These are phyloP conservation scores for Apiotrichum gamsii DNA, from an alignment of 1,284 basidiomycete genomes.

Conservation along the genomic window DNA sequence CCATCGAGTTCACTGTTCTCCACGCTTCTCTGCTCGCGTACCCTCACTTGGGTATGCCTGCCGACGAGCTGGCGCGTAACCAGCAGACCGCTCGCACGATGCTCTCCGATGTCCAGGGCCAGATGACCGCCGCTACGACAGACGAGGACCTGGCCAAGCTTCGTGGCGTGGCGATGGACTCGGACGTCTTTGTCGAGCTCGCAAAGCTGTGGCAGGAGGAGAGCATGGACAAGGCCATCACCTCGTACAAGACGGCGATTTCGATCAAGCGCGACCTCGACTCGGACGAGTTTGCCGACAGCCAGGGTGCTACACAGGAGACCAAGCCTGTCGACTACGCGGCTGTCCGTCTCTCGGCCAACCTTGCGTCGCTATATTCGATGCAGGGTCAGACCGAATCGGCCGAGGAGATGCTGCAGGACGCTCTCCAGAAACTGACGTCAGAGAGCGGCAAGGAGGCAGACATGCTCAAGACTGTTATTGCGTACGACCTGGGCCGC, in stretches of 20 bases:
- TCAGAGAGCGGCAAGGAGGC: slow-evolving; percentile 52
- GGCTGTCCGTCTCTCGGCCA: slow-evolving; percentile 60
- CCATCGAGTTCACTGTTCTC: slow-evolving; percentile 74
- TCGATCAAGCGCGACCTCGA: slow-evolving; percentile 46
- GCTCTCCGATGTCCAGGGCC: slow-evolving; percentile 66
- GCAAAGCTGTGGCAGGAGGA: slow-evolving; percentile 80
- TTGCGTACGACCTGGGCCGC: slow-evolving; percentile 81
- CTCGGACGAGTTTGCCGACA: slow-evolving; percentile 5
- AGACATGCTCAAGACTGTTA: slow-evolving; percentile 61
- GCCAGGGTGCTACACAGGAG: slow-evolving; percentile 7
- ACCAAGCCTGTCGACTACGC: slow-evolving; percentile 23
- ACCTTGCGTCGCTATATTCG: slow-evolving; percentile 71
- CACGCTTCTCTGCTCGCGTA: slow-evolving; percentile 78
- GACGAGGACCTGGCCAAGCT: slow-evolving; percentile 48
- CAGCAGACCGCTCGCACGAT: slow-evolving; percentile 67
- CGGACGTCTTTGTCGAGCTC: slow-evolving; percentile 78
- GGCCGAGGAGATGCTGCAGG: slow-evolving; percentile 51
- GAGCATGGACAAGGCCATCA: slow-evolving; percentile 63
- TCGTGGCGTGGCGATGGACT: slow-evolving; percentile 62
- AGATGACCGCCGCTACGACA: slow-evolving; percentile 52
- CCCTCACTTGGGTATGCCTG: slow-evolving; percentile 68
- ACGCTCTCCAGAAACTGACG: slow-evolving; percentile 45
- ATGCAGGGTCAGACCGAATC: slow-evolving; percentile 56
- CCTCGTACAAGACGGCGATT: slow-evolving; percentile 66
- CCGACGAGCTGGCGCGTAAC: slow-evolving; percentile 65